Base-by-base conservation (phyloP, 2,329 filamentous ascomycete genomes). In the Aureobasidium leucospermi region DNA sequence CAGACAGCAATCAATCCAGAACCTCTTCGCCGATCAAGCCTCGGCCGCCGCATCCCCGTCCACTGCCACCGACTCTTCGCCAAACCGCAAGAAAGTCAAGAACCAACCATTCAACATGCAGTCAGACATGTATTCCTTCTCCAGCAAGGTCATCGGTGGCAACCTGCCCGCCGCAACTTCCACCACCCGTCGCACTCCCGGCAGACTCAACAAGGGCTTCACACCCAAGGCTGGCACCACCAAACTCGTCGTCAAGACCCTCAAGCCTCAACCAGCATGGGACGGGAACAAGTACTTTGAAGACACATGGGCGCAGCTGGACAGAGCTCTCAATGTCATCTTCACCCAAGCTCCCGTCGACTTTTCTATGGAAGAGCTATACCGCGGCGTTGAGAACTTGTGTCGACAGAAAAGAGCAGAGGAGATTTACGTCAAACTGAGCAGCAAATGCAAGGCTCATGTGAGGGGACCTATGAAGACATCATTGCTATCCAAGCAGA, bases 161-260 rank as follows among this genome's bases (percentile, higher is more conserved):
- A 58, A 38, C 28, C 15, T 19, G 4, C 31, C 6, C 10, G 23
- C 32, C 11, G 32, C 7, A 16, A 32, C 16, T 8, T 8, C 42
- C 28, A 29, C 19, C 13, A 46, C 11, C 16, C 55, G 55, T 13
- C 55, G 55, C 10, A 7, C 23, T 6, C 10, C 31, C 16, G 31
- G 19, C 42, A 46, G 31, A 31, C 41, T 38, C n/a, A 58, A 48
- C 43, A 58, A 23, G 23, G 42, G 42, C 53, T 89, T 92, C 69
- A 88, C 87, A 65, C 86, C 90, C 11, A 85, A 89, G 67, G 79
- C 81, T 10, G 91, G 90, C 34, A 86, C 90, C 19, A 92, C 88
- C 78, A 92, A 88, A 74, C 82, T 99, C 47, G 83, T 93, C n/a
- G 89, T 99, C 67, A 96, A 96, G 81, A 97, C 96, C 71, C 81